phyloP scores from a whole-genome alignment of 805 yeast species.

The Monosporozyma unispora region DNA sequence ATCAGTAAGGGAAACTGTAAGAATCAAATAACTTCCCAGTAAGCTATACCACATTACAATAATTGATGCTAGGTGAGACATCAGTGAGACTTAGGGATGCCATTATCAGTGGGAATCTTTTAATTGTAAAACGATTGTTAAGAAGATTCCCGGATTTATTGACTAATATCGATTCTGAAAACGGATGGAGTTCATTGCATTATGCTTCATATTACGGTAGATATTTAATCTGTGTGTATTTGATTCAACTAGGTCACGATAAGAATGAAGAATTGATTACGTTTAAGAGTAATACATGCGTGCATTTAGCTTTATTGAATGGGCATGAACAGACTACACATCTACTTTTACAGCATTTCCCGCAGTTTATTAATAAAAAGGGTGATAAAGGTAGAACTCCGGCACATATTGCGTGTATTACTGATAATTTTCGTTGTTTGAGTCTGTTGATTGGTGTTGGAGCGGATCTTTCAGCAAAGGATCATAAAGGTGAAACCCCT shows the following conservation, averaged over 20 bases:
- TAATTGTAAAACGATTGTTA: slow-evolving; percentile 57
- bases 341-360: slow-evolving; percentile 57
- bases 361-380: slow-evolving; percentile 41
- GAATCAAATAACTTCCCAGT: neutral
- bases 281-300: slow-evolving; percentile 51
- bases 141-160: slow-evolving; percentile 59
- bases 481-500: slow-evolving; percentile 71
- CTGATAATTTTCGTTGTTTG: slow-evolving; percentile 55
- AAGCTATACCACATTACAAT: neutral
- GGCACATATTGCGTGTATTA: slow-evolving; percentile 55
- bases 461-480: slow-evolving; percentile 66
- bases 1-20: neutral
- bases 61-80: slow-evolving; percentile 39
- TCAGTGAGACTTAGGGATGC: slow-evolving; percentile 60
- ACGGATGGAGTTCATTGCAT: slow-evolving; percentile 81
- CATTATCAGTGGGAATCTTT: slow-evolving; percentile 49
- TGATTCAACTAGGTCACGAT: slow-evolving; percentile 51
- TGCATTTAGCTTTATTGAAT: slow-evolving; percentile 58
- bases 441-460: slow-evolving; percentile 61
- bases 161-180: slow-evolving; percentile 55
- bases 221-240: slow-evolving; percentile 53
- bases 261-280: slow-evolving; percentile 40
- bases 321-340: slow-evolving; percentile 69
- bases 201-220: slow-evolving; percentile 71
- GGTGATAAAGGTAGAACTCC: slow-evolving; percentile 48